Evolutionary conservation across 108 stramenopile genomes (phyloP), one percentile per base, ranked within the genome.

Genomic region (Aurantiochytrium sp.): DNA sequence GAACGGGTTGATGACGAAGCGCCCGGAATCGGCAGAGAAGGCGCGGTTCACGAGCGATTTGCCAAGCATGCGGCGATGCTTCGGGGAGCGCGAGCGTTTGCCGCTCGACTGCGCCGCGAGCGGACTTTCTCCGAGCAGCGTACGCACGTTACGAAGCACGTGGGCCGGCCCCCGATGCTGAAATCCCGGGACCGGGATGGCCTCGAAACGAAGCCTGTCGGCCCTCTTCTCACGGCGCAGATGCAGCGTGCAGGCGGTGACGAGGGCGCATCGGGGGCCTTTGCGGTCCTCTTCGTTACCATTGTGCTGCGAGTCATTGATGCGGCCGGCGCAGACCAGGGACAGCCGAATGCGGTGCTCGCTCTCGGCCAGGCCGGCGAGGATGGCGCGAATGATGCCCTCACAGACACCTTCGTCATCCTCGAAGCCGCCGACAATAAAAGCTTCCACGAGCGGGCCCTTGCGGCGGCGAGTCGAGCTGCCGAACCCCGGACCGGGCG

Each of bases 261-360:
- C 45, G 24, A 81, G 73, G 6, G 73, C 42, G 45, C 73, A 41
- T 6, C 30, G 73, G 6, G 73, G 73, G 6, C 73, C 73, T 30
- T n/a, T 41, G 27, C 73, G 73, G 73, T 81, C 73, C 45, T 81
- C 73, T 37, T 81, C 73, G 39, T 81, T 81, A 17, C 73, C 73
- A 81, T 81, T 81, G 73, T 81, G 73, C 73, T 41, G 45, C 42
- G 42, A 48, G 45, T 81, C 73, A 42, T 81, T 81, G 27, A 81
- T n/a, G 45, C 50, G 73, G 12, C 73, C 73, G 6, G 73, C 73
- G 45, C 73, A 81, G 24, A 81, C 42, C 39, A 81, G 17, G 21
- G 6, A 6, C 12, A 81, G n/a, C 15, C 39, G 21, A 81, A 81
- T 48, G 42, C 73, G 73, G 45, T 81, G 73, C 45, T 81, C 73